Percentiles rank a stretch among this genome's conserved stretches.
These are phyloP conservation scores for Tremellales sp. DNA, from an alignment of 1,284 basidiomycete genomes.

Conservation along the genomic window DNA sequence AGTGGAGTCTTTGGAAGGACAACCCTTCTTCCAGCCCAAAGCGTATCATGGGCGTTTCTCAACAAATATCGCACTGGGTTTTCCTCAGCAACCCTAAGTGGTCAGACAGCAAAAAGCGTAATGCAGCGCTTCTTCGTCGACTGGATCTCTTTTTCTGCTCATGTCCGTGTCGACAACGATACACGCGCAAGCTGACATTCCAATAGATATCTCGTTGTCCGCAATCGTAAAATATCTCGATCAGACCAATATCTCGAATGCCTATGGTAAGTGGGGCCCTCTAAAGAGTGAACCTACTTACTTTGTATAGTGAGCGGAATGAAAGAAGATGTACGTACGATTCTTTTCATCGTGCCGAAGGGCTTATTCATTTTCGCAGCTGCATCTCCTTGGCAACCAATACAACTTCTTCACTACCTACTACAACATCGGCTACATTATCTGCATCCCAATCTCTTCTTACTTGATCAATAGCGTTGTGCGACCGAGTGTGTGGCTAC, in stretches of 20 bases:
- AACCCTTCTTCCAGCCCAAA: not conserved
- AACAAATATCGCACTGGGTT: no score
- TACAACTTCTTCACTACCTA: conserved; percentile 16
- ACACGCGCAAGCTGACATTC: not conserved
- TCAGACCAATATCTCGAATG: conserved; percentile 12
- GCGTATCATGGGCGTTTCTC: no score
- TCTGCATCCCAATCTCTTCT: conserved; percentile 13
- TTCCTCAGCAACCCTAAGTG: conserved; percentile 13
- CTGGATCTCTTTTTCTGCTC: conserved; percentile 16
- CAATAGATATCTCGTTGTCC: conserved; percentile 7
- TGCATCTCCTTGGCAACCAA: conserved; percentile 11
- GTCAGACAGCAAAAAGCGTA: conserved; percentile 9
- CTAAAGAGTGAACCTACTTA: not conserved
- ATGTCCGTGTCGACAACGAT: conserved; percentile 4
- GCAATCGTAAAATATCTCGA: conserved; percentile 16
- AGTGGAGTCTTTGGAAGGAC: not conserved
- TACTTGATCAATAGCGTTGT: conserved; percentile 14
- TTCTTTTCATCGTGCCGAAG: not conserved
- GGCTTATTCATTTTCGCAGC: not conserved
- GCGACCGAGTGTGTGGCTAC: conserved; percentile 17
- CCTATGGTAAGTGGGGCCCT: conserved; percentile 6
- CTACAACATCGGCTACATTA: conserved; percentile 16
- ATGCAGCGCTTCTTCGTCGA: conserved; percentile 6
- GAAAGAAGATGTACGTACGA: conserved; percentile 16
- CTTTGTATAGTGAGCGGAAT: conserved; percentile 9